Evolutionary conservation across 2,329 filamentous ascomycete species (phyloP).

Genomic region (Penicillium aurantiogriseum): DNA sequence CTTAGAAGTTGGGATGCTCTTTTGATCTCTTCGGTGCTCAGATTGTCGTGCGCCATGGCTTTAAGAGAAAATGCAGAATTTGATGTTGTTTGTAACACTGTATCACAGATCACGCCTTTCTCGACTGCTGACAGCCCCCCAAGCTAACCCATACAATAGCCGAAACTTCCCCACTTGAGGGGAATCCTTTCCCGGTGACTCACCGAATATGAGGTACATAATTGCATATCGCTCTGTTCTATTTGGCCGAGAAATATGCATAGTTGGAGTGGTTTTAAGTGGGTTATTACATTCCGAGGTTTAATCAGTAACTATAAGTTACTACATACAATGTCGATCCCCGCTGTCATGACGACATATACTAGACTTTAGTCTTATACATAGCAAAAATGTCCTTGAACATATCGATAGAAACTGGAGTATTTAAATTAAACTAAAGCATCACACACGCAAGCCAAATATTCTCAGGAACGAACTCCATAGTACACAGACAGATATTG

Average conservation of each 20-base stretch:
- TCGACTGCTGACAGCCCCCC: background rate
- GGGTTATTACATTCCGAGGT: background rate
- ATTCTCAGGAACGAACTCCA: background rate
- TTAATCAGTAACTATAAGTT: background rate
- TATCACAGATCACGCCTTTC: background rate
- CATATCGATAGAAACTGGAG: too few relatives aligned
- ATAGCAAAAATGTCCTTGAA: background rate
- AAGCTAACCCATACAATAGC: background rate
- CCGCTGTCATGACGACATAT: background rate
- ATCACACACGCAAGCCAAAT: background rate
- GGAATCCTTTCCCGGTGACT: background rate
- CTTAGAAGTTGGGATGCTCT: conserved; percentile 43
- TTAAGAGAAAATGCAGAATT: background rate
- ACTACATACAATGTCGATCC: background rate
- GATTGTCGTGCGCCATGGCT: background rate
- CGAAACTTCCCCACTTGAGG: background rate
- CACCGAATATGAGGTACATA: background rate
- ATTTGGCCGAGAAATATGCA: background rate
- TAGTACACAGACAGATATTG: background rate
- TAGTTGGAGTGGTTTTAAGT: too few relatives aligned
- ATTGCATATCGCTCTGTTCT: background rate
- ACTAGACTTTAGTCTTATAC: background rate
- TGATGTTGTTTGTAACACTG: background rate
- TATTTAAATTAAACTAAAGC: background rate
- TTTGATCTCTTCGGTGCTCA: conserved; percentile 15